Evolutionary conservation across 2,329 filamentous ascomycete species (phyloP).

Genomic region (Nannizziopsis barbatae): DNA sequence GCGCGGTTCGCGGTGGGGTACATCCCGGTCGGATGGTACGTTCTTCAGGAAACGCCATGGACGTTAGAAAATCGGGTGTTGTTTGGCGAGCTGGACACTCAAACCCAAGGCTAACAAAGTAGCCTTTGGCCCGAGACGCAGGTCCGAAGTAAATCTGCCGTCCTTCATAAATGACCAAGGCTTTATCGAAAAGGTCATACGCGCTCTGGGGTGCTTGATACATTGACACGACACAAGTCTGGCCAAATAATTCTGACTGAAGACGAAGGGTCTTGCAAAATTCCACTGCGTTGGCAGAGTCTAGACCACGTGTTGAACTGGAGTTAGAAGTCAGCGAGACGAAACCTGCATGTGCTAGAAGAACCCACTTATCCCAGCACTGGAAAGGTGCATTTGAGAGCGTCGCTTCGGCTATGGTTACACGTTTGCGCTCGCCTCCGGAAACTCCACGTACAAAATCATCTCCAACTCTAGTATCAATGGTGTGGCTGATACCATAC

Average conservation of each 20-base stretch:
- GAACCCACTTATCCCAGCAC: constrained; percentile 56
- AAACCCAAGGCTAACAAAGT: constrained; percentile 69
- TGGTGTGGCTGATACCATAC: constrained; percentile 64
- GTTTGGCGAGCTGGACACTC: constrained; percentile 63
- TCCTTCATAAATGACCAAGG: constrained; percentile 66
- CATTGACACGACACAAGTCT: constrained; percentile 70
- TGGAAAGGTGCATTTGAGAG: constrained; percentile 59
- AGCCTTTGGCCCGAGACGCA: constrained; percentile 52
- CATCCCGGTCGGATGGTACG: constrained; percentile 57
- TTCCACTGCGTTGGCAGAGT: constrained; percentile 56
- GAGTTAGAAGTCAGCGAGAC: constrained; percentile 36
- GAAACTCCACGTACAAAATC: constrained; percentile 69
- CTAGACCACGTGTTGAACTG: constrained; percentile 53
- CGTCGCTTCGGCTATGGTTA: constrained; percentile 72
- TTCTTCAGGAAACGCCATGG: constrained; percentile 70
- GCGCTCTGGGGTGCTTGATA: constrained; percentile 79
- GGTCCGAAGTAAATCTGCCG: constrained; percentile 66
- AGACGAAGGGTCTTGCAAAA: constrained; percentile 60
- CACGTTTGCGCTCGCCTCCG: constrained; percentile 67
- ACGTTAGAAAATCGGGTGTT: constrained; percentile 69
- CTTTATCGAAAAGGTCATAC: constrained; percentile 69
- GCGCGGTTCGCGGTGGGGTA: constrained; percentile 42
- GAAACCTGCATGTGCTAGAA: constrained; percentile 58
- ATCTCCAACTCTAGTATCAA: constrained; percentile 75
- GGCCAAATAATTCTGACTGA: constrained; percentile 71